Conservation (phyloP, 257 asterid species). For the Schizonepeta tenuifolia region DNA sequence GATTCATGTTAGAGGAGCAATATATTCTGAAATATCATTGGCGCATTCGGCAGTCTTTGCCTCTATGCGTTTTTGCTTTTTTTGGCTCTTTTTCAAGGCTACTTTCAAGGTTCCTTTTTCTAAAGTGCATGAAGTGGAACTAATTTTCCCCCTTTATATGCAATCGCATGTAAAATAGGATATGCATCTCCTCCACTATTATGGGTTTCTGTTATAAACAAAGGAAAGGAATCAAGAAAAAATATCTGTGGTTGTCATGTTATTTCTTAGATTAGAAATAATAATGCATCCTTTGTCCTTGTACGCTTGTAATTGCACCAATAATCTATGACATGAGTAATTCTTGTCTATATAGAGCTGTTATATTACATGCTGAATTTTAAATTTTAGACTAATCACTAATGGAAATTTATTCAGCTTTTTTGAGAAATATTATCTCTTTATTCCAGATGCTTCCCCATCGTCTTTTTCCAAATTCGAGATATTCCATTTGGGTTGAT, state of each 20-base stretch:
- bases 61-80: neutral
- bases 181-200: conserved; percentile 9
- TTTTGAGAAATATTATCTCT: conserved; percentile 21
- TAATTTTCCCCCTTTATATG: neutral
- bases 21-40: neutral
- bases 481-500: conserved; percentile 97
- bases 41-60: neutral
- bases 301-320: neutral
- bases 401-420: neutral
- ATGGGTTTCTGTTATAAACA: neutral
- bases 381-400: conserved; percentile 20
- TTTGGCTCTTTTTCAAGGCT: neutral
- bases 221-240: neutral
- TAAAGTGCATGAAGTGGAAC: neutral
- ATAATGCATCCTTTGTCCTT: conserved; percentile 4
- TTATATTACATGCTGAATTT: conserved; percentile 18
- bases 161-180: neutral
- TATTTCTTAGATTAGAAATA: conserved; percentile 13
- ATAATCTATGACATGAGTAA: neutral
- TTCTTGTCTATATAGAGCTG: neutral
- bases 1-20: conserved; percentile 1
- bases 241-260: neutral
- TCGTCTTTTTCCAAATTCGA: conserved; percentile 92
- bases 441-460: conserved; percentile 91
- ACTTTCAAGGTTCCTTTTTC: neutral